Percentiles rank a stretch among this genome's conserved stretches.
Evolutionary conservation across 2,329 filamentous ascomycete genomes (phyloP).

Genomic region (Pyrenophora graminea): DNA sequence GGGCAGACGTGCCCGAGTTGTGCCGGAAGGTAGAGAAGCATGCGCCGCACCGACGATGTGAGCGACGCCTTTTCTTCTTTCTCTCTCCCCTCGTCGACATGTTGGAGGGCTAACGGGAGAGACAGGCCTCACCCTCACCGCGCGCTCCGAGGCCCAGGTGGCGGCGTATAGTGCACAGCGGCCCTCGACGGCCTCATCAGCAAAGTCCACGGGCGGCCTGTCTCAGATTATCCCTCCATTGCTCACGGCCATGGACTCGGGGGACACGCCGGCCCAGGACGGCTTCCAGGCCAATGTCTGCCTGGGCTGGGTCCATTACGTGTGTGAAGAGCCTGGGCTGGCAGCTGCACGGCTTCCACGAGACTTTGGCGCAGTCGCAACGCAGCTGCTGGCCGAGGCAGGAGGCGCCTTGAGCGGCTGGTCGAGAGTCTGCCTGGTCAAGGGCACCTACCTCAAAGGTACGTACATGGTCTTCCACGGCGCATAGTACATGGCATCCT

Average conservation of each 20-base stretch:
- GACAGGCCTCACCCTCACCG: slow-evolving; percentile 53
- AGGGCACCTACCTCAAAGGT: slow-evolving; percentile 77
- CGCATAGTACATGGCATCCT: too few species aligned
- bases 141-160: slow-evolving; percentile 53
- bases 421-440: slow-evolving; percentile 81
- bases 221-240: slow-evolving; percentile 48
- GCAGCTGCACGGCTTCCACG: slow-evolving; percentile 67
- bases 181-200: slow-evolving; percentile 49
- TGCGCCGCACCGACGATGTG: slow-evolving; percentile 83
- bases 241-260: slow-evolving; percentile 47
- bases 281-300: slow-evolving; percentile 79
- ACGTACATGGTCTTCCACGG: slow-evolving; percentile 38
- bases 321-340: slow-evolving; percentile 68
- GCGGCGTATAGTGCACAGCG: slow-evolving; percentile 49
- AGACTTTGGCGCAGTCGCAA: slow-evolving; percentile 54
- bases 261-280: slow-evolving; percentile 56
- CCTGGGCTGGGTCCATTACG: slow-evolving; percentile 83
- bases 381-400: slow-evolving; percentile 25
- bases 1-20: slow-evolving; percentile 84
- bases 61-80: slow-evolving; percentile 33
- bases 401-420: slow-evolving; percentile 65
- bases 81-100: too few species aligned
- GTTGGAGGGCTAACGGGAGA: slow-evolving; percentile 21
- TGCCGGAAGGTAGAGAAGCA: slow-evolving; percentile 95
- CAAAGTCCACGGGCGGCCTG: slow-evolving; percentile 30